phyloP scores from a whole-genome alignment of 306 rosid species.

The Cucurbita pepo region DNA sequence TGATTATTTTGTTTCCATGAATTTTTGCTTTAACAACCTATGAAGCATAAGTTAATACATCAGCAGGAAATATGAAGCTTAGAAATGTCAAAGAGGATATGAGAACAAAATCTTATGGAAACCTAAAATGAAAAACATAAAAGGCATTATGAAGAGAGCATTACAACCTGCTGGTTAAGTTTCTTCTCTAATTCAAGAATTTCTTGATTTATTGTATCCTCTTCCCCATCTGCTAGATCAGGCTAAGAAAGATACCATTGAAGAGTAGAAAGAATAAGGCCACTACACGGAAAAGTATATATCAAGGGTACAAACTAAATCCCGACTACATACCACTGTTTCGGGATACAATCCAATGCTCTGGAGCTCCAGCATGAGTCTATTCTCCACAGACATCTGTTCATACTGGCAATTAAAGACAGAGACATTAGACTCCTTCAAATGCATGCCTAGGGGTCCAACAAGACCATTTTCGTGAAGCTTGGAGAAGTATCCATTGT shows the following conservation, averaged over 20 bases:
- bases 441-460: slow-evolving; percentile 14
- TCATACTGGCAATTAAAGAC: slow-evolving; percentile 28
- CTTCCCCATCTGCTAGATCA: slow-evolving; percentile 62
- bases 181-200: slow-evolving; percentile 48
- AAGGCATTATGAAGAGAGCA: background rate
- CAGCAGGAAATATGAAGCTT: background rate
- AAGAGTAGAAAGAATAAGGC: background rate
- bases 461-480: slow-evolving; percentile 32
- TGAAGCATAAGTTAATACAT: background rate
- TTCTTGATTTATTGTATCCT: slow-evolving; percentile 44
- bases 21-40: slow-evolving; percentile 49
- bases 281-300: slow-evolving; percentile 1
- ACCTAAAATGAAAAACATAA: background rate
- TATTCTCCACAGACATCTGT: slow-evolving; percentile 42
- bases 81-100: background rate
- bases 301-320: slow-evolving; percentile 5
- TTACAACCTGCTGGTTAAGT: slow-evolving; percentile 45
- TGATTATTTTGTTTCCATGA: slow-evolving; percentile 29
- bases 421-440: slow-evolving; percentile 17
- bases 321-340: slow-evolving; percentile 38
- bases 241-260: slow-evolving; percentile 47
- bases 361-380: slow-evolving; percentile 61
- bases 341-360: slow-evolving; percentile 64
- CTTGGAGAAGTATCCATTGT: slow-evolving; percentile 17
- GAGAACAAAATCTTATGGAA: background rate